phyloP scores from a whole-genome alignment of 192 early-diverging fungal genomes.

The Lobosporangium transversale region DNA sequence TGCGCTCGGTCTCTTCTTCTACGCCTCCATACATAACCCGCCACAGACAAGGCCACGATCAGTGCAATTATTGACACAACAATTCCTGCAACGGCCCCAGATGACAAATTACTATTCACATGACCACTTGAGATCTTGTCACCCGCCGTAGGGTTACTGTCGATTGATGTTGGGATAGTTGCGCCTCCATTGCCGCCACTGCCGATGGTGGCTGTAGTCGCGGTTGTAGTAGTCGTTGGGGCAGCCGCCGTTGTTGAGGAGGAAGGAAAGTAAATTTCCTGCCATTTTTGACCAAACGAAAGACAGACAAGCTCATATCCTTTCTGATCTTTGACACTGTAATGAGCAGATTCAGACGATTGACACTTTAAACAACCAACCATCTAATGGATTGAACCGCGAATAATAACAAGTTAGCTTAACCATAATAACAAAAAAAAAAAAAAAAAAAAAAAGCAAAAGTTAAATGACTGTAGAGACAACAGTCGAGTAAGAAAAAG shows the following conservation, averaged over 20 bases:
- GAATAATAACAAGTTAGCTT: too few species aligned
- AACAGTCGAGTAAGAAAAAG: too few species aligned
- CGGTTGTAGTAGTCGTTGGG: slow-evolving; percentile 5
- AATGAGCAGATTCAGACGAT: slow-evolving; percentile 17
- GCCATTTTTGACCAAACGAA: slow-evolving; percentile 29
- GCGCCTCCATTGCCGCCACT: background rate
- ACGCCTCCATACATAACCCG: slow-evolving; percentile 29
- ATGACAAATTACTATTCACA: slow-evolving; percentile 12
- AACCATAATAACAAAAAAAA: too few species aligned
- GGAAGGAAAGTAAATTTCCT: slow-evolving; percentile 20
- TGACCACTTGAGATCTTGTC: background rate
- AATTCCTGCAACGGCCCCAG: slow-evolving; percentile 40
- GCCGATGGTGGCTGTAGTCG: background rate
- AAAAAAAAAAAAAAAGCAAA: too few species aligned
- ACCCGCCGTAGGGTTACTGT: background rate
- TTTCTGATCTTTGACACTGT: slow-evolving; percentile 10
- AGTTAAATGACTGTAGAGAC: too few species aligned
- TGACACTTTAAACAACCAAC: slow-evolving; percentile 21
- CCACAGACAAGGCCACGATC: slow-evolving; percentile 38
- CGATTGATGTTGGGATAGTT: background rate
- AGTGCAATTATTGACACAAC: slow-evolving; percentile 37
- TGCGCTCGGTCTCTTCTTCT: slow-evolving; percentile 19
- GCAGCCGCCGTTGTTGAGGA: slow-evolving; percentile 11
- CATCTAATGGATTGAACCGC: slow-evolving; percentile 16
- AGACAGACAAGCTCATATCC: slow-evolving; percentile 23